Evolutionary conservation across 1,284 basidiomycete genomes (phyloP), one percentile per base, ranked within the genome.

Genomic region (Mycena sp.): DNA sequence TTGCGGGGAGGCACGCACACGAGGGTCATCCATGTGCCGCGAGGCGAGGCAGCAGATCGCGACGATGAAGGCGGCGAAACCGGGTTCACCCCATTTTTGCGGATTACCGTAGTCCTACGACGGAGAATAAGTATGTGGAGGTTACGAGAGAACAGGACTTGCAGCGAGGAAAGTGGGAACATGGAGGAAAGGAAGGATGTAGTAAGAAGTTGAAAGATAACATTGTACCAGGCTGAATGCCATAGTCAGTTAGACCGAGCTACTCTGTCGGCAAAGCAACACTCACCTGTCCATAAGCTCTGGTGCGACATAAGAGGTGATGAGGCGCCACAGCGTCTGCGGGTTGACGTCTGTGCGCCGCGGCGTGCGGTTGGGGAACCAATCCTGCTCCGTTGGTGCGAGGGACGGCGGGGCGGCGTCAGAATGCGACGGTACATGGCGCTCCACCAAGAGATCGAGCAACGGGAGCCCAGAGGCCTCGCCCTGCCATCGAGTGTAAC

Each of bases 1-100:
- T 58, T 80, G 81, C 1, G 93, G 88, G 72, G 93, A 88, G 7
- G 92, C 86, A 32, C 94, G 88, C 21, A 95, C 93, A 46, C 94
- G 88, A 6, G 90, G 89, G 76, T 96, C 94, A 73, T 96, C 94
- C 64, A 95, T 91, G 73, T 96, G 94, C 38, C 94, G 85, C 1
- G 93, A 95, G 1, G 94, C 91, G 2, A 96, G 83, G 67, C 93
- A 95, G 74, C 94, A 96, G 32, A 96, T 84, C 1, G 94, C 86
- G 14, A 96, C 93, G 64, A 96, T 93, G 74, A 96, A 95, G 21
- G 93, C 88, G 23, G 92, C 93, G 70, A 96, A 96, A 6, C 94
- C 94, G 19, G 94, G 93, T 76, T 95, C 94, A 38, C 91, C 92
- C 94, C 94, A 96, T 81, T 95, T 95, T 76, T 87, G 86, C 46